These are phyloP conservation scores for Saccharata proteae DNA, from an alignment of 2,329 filamentous ascomycete genomes.

Conservation along the genomic window DNA sequence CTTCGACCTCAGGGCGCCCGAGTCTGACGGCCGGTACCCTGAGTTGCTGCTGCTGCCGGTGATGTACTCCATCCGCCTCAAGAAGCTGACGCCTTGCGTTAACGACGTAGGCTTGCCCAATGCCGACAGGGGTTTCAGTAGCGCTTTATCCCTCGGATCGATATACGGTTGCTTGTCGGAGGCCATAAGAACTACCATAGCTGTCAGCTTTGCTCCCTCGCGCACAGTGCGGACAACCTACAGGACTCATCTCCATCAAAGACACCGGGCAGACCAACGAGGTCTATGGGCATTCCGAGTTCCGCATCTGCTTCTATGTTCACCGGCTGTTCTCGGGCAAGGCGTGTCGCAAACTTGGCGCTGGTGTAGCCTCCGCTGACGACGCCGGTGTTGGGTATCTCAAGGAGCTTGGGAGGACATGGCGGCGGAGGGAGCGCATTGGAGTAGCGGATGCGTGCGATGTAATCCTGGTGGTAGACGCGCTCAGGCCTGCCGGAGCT, in stretches of 20 bases:
- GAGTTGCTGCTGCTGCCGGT: conserved; percentile 37
- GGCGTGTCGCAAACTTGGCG: conserved; percentile 75
- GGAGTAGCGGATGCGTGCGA: conserved; percentile 87
- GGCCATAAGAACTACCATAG: conserved; percentile 61
- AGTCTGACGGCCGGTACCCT: conserved; percentile 40
- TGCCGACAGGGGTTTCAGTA: conserved; percentile 71
- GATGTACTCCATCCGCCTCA: conserved; percentile 93
- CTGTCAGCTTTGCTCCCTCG: conserved; percentile 12
- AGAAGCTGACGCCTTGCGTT: conserved; percentile 76
- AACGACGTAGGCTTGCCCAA: conserved; percentile 72
- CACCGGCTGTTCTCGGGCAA: conserved; percentile 81
- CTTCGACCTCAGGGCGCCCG: conserved; percentile 23
- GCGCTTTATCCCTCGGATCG: conserved; percentile 71
- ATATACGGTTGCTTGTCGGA: conserved; percentile 57
- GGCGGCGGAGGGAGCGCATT: conserved; percentile 92
- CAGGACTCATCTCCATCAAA: conserved; percentile 93
- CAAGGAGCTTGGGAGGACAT: conserved; percentile 88
- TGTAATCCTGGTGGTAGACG: conserved; percentile 80
- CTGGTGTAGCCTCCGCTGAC: conserved; percentile 79
- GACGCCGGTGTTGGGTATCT: conserved; percentile 89
- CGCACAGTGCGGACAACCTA: conserved; percentile 40
- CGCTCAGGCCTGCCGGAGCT: conserved; percentile 6
- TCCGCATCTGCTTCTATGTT: conserved; percentile 98
- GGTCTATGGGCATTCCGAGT: conserved; percentile 90
- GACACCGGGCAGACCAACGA: conserved; percentile 87